phyloP scores from a whole-genome alignment of 2,329 filamentous ascomycete genomes.

The Pestalotiopsis sp. region DNA sequence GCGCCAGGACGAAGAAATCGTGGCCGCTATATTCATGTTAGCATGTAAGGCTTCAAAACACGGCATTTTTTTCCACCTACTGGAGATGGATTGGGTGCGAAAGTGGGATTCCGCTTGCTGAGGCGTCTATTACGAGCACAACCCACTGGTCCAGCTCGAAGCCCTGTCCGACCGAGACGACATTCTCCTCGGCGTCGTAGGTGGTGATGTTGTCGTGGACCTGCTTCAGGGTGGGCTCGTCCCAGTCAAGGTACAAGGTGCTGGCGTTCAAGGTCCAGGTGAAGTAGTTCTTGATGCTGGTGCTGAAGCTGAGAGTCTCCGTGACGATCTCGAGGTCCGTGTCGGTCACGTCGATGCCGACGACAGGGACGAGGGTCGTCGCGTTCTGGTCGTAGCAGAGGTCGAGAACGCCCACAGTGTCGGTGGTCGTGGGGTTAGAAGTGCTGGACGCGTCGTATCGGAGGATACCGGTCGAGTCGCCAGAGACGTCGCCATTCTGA shows the following conservation, averaged over 20 bases:
- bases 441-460: conserved; percentile 34
- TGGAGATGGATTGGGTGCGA: conserved; percentile 40
- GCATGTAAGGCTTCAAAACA: neutral
- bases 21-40: conserved; percentile 26
- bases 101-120: conserved; percentile 13
- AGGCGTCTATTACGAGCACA: conserved; percentile 25
- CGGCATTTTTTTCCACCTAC: no score
- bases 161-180: conserved; percentile 21
- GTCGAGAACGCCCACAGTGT: neutral
- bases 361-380: conserved; percentile 30
- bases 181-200: conserved; percentile 24
- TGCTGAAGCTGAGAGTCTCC: conserved; percentile 24
- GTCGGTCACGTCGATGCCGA: conserved; percentile 30
- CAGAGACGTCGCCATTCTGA: conserved; percentile 32
- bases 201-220: conserved; percentile 20
- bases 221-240: conserved; percentile 33
- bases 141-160: conserved; percentile 26
- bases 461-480: conserved; percentile 50
- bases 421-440: conserved; percentile 12
- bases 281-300: conserved; percentile 33
- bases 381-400: conserved; percentile 37
- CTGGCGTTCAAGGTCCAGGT: conserved; percentile 48
- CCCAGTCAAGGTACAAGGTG: conserved; percentile 46
- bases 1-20: conserved; percentile 38
- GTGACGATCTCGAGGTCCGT: conserved; percentile 24